These are phyloP conservation scores for Scleroderma bovista DNA, from an alignment of 768 basidiomycete species.

Conservation along the genomic window DNA sequence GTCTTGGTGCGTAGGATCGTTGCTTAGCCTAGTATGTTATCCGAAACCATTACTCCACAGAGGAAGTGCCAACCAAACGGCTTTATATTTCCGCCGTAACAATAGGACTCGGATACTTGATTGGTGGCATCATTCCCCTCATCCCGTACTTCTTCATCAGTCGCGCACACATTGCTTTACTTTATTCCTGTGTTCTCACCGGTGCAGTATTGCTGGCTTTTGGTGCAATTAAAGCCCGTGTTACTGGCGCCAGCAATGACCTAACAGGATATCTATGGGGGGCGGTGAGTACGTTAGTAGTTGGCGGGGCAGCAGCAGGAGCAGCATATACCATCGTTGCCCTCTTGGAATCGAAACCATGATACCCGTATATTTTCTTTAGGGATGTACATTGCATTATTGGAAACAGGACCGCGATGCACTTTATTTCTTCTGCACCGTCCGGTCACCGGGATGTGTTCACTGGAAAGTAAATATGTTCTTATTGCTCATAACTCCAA, in stretches of 20 bases:
- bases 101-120: conserved; percentile 89
- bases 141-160: conserved; percentile 89
- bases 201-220: conserved; percentile 84
- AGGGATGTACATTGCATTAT: no score
- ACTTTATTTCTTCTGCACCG: no score
- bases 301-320: conserved; percentile 87
- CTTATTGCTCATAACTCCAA: no score
- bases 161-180: conserved; percentile 57
- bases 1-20: conserved; percentile 54
- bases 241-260: conserved; percentile 75
- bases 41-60: conserved; percentile 31
- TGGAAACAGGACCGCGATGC: no score
- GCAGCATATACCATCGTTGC: conserved; percentile 59
- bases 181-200: conserved; percentile 77
- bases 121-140: conserved; percentile 91
- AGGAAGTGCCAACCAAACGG: conserved; percentile 82
- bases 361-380: no score
- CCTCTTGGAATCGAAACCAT: conserved; percentile 33
- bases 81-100: conserved; percentile 91
- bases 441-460: no score
- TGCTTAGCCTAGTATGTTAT: background rate
- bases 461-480: no score
- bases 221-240: conserved; percentile 83
- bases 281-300: conserved; percentile 78
- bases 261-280: conserved; percentile 77